Conservation (phyloP, 768 basidiomycete species). For the Amanita muscaria region DNA sequence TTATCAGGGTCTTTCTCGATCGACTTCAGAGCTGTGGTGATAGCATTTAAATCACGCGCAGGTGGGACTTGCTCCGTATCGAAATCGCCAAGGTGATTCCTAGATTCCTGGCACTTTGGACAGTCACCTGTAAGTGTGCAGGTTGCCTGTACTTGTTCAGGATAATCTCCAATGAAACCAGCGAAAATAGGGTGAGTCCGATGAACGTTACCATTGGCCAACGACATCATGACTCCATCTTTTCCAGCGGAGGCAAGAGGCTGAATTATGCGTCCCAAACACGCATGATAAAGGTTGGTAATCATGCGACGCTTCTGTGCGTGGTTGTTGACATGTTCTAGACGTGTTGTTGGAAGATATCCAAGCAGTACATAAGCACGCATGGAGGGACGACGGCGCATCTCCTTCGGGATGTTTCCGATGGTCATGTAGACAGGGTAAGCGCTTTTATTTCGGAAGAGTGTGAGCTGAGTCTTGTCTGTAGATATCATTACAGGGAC, state of each 20-base stretch:
- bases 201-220: background rate
- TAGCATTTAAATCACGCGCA: background rate
- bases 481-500: constrained; percentile 33
- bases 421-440: no score
- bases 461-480: no score
- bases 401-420: no score
- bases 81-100: background rate
- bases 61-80: constrained; percentile 5
- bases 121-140: background rate
- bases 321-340: constrained; percentile 19
- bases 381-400: constrained; percentile 22
- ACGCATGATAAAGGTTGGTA: no score
- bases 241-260: background rate
- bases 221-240: background rate
- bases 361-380: constrained; percentile 23
- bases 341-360: constrained; percentile 27
- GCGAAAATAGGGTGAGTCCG: background rate
- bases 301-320: constrained; percentile 13
- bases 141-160: background rate
- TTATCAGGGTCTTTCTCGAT: background rate
- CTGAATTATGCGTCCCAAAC: background rate
- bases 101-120: background rate
- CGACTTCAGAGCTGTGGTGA: background rate
- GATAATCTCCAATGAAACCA: background rate
- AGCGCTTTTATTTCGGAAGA: no score